Evolutionary conservation across 768 basidiomycete species (phyloP).

Genomic region (Jaapia argillacea): DNA sequence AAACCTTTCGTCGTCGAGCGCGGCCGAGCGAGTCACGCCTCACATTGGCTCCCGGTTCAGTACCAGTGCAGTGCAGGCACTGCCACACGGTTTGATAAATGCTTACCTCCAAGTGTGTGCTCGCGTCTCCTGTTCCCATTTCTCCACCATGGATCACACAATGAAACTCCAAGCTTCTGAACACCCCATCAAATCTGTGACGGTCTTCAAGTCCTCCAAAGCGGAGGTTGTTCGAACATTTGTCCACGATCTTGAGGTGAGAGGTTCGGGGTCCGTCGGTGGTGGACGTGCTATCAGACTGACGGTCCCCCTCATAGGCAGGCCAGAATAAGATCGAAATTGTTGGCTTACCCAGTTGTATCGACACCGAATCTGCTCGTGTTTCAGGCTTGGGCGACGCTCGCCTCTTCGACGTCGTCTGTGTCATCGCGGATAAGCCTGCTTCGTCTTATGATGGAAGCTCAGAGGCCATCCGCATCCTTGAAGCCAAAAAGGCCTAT

Average conservation of each 20-base stretch:
- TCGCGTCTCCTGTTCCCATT: no score
- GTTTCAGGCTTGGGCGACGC: slow-evolving; percentile 36
- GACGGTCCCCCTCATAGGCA: slow-evolving; percentile 24
- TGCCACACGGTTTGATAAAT: no score
- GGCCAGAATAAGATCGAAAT: slow-evolving; percentile 46
- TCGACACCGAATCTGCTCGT: slow-evolving; percentile 43
- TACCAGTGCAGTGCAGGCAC: no score
- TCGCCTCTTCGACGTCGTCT: slow-evolving; percentile 47
- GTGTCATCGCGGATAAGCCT: slow-evolving; percentile 18
- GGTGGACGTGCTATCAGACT: neutral
- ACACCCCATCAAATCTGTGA: slow-evolving; percentile 41
- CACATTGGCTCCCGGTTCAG: no score
- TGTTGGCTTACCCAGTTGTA: slow-evolving; percentile 32
- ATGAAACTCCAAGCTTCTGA: slow-evolving; percentile 31
- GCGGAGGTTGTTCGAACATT: slow-evolving; percentile 52
- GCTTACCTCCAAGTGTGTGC: no score
- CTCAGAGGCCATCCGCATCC: slow-evolving; percentile 1
- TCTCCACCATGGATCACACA: no score
- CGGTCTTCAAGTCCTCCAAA: slow-evolving; percentile 43
- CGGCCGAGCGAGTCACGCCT: no score
- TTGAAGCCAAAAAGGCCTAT: slow-evolving; percentile 23
- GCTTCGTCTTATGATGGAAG: neutral
- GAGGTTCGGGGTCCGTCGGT: slow-evolving; percentile 1
- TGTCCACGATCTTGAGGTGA: slow-evolving; percentile 37
- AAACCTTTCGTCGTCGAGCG: no score